Evolutionary conservation across 768 basidiomycete species (phyloP).

Genomic region (Postia placenta): DNA sequence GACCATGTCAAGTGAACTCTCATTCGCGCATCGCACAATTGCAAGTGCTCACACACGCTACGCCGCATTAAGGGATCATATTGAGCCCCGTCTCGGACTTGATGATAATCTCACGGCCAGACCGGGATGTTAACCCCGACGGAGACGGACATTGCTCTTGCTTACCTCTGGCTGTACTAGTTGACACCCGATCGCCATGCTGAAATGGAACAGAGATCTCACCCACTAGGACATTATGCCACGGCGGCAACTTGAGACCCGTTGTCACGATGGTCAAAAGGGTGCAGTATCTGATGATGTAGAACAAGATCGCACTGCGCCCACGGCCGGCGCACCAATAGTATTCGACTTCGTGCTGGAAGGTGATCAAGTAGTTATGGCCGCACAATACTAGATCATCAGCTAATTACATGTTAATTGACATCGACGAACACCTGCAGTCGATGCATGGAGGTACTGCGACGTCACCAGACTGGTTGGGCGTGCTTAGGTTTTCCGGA

Average conservation of each 20-base stretch:
- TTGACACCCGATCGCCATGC: too few species aligned
- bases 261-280: background rate
- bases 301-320: background rate
- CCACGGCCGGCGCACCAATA: background rate
- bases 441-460: background rate
- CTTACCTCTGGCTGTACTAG: too few species aligned
- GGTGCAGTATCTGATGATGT: background rate
- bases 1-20: too few species aligned
- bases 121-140: too few species aligned
- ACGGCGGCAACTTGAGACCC: background rate
- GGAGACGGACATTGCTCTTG: too few species aligned
- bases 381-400: background rate
- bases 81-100: background rate
- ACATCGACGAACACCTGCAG: too few species aligned
- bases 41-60: too few species aligned
- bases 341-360: background rate
- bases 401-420: too few species aligned
- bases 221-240: background rate
- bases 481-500: too few species aligned
- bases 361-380: background rate
- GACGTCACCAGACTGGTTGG: background rate
- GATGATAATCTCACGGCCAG: background rate
- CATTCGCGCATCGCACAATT: too few species aligned
- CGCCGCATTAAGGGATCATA: background rate
- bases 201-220: too few species aligned